Base-by-base conservation (phyloP, 2,329 filamentous ascomycete genomes). In the Colletotrichum limetticola region DNA sequence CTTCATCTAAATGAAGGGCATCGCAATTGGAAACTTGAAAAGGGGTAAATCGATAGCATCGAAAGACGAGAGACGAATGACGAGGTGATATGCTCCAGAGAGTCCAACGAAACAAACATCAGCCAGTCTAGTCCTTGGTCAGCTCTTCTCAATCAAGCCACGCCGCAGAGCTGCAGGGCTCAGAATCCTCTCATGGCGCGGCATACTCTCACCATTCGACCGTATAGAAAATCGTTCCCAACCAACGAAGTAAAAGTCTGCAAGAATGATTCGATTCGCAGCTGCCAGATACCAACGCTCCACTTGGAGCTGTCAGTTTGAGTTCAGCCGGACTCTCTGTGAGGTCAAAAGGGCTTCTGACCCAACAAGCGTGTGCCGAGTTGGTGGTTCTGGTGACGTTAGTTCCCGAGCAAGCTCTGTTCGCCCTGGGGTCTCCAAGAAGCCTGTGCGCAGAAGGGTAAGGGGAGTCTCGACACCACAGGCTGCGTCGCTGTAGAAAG, bases 101-200 rank as follows among this genome's bases (percentile, higher is more conserved):
- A 19, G 9, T 57, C 55, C 28, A 57, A 57, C n/a, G 19, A 56
- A 22, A n/a, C 49, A 32, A 22, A 28, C 32, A 42, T 14, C n/a
- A 30, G 37, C 22, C 30, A n/a, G 46, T 19, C 30, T 56, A 49
- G 19, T 49, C 7, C 19, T 8, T 26, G 16, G 14, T 62, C 49
- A 62, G 62, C 49, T 56, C 49, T 37, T 35, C 28, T 57, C n/a
- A n/a, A 7, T 26, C 37, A 72, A 58, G 57, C 61, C 68, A 74
- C 68, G 63, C 63, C 62, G 63, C 42, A 58, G 46, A 35, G 30
- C 49, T 59, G 55, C 68, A 63, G 49, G 30, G 53, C 60, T 11
- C 19, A 28, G 57, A 22, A 16, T 22, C 37, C 55, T 62, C 65
- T 60, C 16, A 12, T 49, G 53, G 35, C n/a, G 19, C 52, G 14